Evolutionary conservation across 2,329 filamentous ascomycete genomes (phyloP).

Genomic region (Endoconidiophora laricicola): DNA sequence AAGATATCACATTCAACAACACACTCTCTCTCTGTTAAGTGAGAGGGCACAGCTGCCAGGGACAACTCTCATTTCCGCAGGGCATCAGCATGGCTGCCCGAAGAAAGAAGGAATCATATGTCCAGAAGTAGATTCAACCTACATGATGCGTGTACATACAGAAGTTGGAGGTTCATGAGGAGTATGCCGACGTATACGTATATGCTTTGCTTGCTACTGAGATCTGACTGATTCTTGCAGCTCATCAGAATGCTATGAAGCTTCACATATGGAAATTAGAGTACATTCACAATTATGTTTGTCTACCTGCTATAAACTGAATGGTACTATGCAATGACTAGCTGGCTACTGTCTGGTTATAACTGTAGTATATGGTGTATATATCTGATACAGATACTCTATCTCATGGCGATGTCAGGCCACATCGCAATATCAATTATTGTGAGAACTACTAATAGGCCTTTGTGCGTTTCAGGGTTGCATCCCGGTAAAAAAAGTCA

Average conservation of each 20-base stretch:
- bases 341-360: too few relatives aligned
- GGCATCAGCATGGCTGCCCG: too few relatives aligned
- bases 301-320: too few relatives aligned
- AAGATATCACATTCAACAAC: background rate
- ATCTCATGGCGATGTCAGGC: background rate
- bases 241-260: background rate
- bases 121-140: background rate
- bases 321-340: too few relatives aligned
- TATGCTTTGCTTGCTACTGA: background rate
- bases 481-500: conserved; percentile 7
- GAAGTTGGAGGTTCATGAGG: too few relatives aligned
- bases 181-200: background rate
- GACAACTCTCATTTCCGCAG: too few relatives aligned
- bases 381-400: background rate
- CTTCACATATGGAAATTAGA: background rate
- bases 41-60: background rate
- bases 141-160: background rate
- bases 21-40: background rate
- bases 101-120: too few relatives aligned
- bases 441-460: background rate
- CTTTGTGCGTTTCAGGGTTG: background rate
- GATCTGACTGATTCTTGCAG: background rate
- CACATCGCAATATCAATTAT: background rate
- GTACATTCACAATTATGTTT: too few relatives aligned
- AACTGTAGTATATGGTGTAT: too few relatives aligned